Conservation (phyloP, 345 rosid genomes). For the Bruguiera parviflora region DNA sequence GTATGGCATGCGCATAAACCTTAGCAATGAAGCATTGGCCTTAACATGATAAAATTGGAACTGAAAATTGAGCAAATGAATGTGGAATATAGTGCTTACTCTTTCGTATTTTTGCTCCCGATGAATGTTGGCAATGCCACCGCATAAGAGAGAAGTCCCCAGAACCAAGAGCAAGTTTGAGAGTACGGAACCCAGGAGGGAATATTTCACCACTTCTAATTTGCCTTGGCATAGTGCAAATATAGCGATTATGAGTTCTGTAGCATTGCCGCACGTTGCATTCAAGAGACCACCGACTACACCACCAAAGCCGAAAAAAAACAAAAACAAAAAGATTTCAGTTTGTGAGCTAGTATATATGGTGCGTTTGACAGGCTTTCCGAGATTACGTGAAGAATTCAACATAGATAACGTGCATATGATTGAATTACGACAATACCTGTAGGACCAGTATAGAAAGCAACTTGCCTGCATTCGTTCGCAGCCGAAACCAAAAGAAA, state of each 20-base stretch:
- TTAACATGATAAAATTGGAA: too few relatives aligned
- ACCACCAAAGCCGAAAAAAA: not conserved
- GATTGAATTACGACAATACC: slow-evolving; percentile 35
- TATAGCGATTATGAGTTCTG: slow-evolving; percentile 82
- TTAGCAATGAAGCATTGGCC: not conserved
- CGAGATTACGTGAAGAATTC: too few relatives aligned
- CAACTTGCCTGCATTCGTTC: slow-evolving; percentile 63
- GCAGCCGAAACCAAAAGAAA: not conserved
- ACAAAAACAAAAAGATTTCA: not conserved
- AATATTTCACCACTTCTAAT: slow-evolving; percentile 74
- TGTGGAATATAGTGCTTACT: slow-evolving; percentile 26
- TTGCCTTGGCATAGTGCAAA: slow-evolving; percentile 60
- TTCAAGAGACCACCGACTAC: slow-evolving; percentile 88
- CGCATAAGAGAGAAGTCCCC: slow-evolving; percentile 82
- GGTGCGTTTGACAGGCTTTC: too few relatives aligned
- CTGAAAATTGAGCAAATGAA: not conserved
- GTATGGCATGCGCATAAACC: not conserved
- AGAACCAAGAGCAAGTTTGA: slow-evolving; percentile 89
- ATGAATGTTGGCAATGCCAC: slow-evolving; percentile 70
- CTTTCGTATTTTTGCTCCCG: slow-evolving; percentile 76
- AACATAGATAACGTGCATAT: too few relatives aligned
- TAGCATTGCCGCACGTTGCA: slow-evolving; percentile 95
- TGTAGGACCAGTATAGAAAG: slow-evolving; percentile 82
- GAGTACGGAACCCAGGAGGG: slow-evolving; percentile 79
- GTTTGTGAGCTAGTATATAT: not conserved